These are phyloP conservation scores for Cryphonectria japonica DNA, from an alignment of 2,329 filamentous ascomycete genomes.

Conservation along the genomic window DNA sequence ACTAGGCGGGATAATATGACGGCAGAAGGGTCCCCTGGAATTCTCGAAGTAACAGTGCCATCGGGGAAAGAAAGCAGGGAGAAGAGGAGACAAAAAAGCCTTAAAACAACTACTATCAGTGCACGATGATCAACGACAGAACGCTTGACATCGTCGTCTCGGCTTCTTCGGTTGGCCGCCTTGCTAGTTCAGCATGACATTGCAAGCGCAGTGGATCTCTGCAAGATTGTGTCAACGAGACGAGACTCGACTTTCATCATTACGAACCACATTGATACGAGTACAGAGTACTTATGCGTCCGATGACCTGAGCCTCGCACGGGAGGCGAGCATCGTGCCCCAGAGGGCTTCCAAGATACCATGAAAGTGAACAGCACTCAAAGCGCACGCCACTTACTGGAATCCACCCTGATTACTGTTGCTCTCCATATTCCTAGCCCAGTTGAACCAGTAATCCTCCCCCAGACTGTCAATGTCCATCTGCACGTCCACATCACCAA, in stretches of 20 bases:
- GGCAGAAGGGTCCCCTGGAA: not conserved
- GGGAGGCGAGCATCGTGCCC: no score
- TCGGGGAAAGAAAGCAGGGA: not conserved
- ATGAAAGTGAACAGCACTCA: not conserved
- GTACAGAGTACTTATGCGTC: not conserved
- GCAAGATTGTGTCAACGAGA: not conserved
- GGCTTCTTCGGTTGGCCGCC: not conserved
- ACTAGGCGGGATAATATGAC: not conserved
- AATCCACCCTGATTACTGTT: not conserved
- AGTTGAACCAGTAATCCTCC: conserved; percentile 11
- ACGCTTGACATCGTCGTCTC: not conserved
- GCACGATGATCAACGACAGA: not conserved
- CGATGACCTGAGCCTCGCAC: no score
- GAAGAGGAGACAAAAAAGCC: not conserved
- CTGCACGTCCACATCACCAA: conserved; percentile 37
- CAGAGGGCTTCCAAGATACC: no score
- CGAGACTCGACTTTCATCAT: not conserved
- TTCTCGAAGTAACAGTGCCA: no score
- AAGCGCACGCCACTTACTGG: not conserved
- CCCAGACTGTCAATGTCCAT: conserved; percentile 28
- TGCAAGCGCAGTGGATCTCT: not conserved
- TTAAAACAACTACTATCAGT: not conserved
- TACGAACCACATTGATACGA: not conserved
- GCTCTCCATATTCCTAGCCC: conserved; percentile 12
- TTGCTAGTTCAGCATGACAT: not conserved